Base-by-base conservation (phyloP, 208 protist species). In the Acanthamoeba culbertsoni region DNA sequence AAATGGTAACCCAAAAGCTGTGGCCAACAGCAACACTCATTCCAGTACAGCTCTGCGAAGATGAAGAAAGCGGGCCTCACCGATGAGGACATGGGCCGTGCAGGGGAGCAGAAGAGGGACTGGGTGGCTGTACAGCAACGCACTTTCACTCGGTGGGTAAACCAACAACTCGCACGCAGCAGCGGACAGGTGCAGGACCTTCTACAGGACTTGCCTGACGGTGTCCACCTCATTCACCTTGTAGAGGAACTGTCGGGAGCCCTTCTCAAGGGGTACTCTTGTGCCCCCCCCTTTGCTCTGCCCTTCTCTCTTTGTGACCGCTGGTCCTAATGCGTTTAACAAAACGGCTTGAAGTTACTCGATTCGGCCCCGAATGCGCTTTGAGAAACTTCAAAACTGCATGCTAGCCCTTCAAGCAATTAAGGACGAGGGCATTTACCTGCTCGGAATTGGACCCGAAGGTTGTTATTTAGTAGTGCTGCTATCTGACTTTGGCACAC, bases 351-450 rank as follows among this genome's bases (percentile, higher is more conserved):
- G 53, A 20, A 90, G 82, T 5, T 90, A 90, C 57, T 90, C 82
- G 40, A 35, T 2, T 10, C 48, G 82, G 1, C 82, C 82, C 16
- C 55, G 48, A n/a, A 71, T 71, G 55, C 82, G 82, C 12, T 90
- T 90, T 35, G 82, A 90, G 53, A 90, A 90, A 53, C 53, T 90
- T 23, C 82, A 90, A 35, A 90, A 90, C 53, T 90, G 82, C 82
- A 90, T 62, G 55, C 57, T 90, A 20, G 82, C 82, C 35, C 82
- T 90, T 20, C 82, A 90, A 40, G 48, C 57, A 35, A 90, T 90
- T 53, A 90, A 90, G 82, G 43, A 90, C 57, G 82, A 90, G 82
- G 82, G 82, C 40, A 71, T 90, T 35, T 71, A 90, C 35, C 53
- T 90, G n/a, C 82, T 90, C 0, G 82, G 82, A 28, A 90, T 90